Evolutionary conservation across 495 filamentous ascomycete species (phyloP).

Genomic region (Penicillium mononematosum): DNA sequence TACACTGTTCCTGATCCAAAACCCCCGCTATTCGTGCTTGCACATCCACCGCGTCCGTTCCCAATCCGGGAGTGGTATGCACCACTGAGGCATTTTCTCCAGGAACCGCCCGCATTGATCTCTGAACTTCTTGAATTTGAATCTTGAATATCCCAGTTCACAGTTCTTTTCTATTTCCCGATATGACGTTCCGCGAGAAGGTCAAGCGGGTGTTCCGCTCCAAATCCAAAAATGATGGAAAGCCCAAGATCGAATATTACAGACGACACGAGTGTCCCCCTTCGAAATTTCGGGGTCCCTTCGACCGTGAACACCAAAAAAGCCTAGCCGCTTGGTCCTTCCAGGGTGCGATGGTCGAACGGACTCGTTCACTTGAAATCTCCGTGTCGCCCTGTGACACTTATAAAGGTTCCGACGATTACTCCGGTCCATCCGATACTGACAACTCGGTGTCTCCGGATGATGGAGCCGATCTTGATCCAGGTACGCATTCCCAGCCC

Average conservation of each 20-base stretch:
- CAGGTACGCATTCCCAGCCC: conserved; percentile 33
- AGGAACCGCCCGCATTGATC: conserved; percentile 17
- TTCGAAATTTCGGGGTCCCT: conserved; percentile 53
- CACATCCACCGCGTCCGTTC: conserved; percentile 40
- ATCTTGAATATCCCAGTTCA: conserved; percentile 7
- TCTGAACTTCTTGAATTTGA: conserved; percentile 1
- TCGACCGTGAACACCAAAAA: conserved; percentile 51
- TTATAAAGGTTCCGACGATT: conserved; percentile 16
- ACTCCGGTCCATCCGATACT: conserved; percentile 14
- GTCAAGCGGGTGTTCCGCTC: conserved; percentile 43
- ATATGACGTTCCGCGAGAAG: conserved; percentile 50
- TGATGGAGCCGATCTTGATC: conserved; percentile 30
- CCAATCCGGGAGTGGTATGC: conserved; percentile 38
- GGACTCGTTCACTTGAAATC: conserved; percentile 36
- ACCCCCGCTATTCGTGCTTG: conserved; percentile 33
- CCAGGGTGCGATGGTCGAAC: conserved; percentile 37
- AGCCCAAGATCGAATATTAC: conserved; percentile 52
- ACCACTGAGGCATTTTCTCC: conserved; percentile 26
- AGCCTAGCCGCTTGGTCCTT: conserved; percentile 53
- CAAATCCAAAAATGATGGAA: conserved; percentile 30
- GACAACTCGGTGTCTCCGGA: conserved; percentile 21
- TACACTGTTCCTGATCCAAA: conserved; percentile 11
- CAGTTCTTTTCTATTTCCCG: conserved; percentile 9
- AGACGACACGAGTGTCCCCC: conserved; percentile 49
- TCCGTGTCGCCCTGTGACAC: conserved; percentile 43